These are phyloP conservation scores for Candida incommunis DNA, from an alignment of 805 yeast species.

Conservation along the genomic window DNA sequence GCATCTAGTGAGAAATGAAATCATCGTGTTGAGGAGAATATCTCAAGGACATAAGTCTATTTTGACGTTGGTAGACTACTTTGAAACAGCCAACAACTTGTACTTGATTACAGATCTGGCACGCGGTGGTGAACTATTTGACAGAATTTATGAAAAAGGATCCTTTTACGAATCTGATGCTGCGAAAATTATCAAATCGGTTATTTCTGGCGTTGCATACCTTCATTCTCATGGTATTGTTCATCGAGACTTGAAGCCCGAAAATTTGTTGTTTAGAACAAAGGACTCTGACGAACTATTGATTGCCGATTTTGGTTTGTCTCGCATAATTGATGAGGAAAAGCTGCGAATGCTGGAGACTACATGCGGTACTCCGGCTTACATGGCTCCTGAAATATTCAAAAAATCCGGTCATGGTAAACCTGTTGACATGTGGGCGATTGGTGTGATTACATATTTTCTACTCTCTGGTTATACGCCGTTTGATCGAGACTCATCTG, in stretches of 20 bases:
- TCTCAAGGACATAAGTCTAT: conserved; percentile 40
- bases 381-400: conserved; percentile 62
- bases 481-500: conserved; percentile 58
- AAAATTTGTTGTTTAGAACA: conserved; percentile 42
- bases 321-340: conserved; percentile 31
- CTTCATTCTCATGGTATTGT: conserved; percentile 46
- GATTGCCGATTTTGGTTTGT: conserved; percentile 54
- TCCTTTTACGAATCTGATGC: conserved; percentile 36
- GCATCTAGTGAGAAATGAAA: conserved; percentile 45
- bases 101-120: conserved; percentile 54
- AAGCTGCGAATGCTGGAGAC: conserved; percentile 28
- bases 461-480: conserved; percentile 66
- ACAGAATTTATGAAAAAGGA: conserved; percentile 35
- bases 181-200: conserved; percentile 32
- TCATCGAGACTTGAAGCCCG: conserved; percentile 64
- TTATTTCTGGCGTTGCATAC: conserved; percentile 42
- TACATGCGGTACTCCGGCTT: conserved; percentile 56
- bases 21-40: conserved; percentile 37
- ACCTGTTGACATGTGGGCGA: conserved; percentile 62
- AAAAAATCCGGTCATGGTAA: conserved; percentile 38
- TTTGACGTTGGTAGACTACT: conserved; percentile 49
- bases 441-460: conserved; percentile 59
- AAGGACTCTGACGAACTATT: conserved; percentile 27
- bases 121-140: conserved; percentile 54
- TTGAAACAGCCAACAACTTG: conserved; percentile 45